Evolutionary conservation across 2,329 filamentous ascomycete species (phyloP).

Genomic region (Fusarium sp.): DNA sequence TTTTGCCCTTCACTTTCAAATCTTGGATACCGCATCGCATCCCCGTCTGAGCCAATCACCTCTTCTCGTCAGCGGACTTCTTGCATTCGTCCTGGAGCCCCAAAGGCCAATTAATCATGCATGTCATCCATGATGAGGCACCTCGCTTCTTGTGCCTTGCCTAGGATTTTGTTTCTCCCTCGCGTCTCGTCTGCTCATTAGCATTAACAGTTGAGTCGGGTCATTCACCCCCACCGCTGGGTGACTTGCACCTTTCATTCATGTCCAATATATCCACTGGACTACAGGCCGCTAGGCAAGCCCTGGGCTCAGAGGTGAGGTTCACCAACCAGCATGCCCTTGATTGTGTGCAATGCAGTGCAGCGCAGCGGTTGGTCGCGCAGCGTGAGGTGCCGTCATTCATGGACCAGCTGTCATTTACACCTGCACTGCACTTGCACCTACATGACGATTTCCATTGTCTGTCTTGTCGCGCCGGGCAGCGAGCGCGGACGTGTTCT

Average conservation of each 20-base stretch:
- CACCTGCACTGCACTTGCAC: not conserved
- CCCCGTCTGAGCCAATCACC: conserved; percentile 31
- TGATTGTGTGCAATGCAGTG: conserved; percentile 7
- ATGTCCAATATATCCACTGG: conserved; percentile 21
- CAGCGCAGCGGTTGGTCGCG: not conserved
- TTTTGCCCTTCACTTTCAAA: conserved; percentile 22
- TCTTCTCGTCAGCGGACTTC: conserved; percentile 8
- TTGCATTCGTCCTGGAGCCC: conserved; percentile 25
- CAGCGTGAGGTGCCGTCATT: not conserved
- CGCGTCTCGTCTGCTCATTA: conserved; percentile 1
- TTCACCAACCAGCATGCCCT: not conserved
- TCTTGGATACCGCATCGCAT: conserved; percentile 30
- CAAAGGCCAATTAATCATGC: conserved; percentile 41
- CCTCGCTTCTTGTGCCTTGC: not conserved
- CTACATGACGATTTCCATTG: conserved; percentile 26
- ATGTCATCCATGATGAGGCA: conserved; percentile 39
- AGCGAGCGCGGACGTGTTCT: not conserved
- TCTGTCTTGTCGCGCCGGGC: conserved; percentile 11
- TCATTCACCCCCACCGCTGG: conserved; percentile 1
- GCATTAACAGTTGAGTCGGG: not conserved
- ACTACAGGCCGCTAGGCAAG: conserved; percentile 20
- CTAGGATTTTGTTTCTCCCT: conserved; percentile 13
- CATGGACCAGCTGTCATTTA: conserved; percentile 18
- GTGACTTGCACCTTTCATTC: not conserved
- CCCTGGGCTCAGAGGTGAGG: conserved; percentile 7